phyloP scores from a whole-genome alignment of 208 protist species.

The Leishmania arabica region DNA sequence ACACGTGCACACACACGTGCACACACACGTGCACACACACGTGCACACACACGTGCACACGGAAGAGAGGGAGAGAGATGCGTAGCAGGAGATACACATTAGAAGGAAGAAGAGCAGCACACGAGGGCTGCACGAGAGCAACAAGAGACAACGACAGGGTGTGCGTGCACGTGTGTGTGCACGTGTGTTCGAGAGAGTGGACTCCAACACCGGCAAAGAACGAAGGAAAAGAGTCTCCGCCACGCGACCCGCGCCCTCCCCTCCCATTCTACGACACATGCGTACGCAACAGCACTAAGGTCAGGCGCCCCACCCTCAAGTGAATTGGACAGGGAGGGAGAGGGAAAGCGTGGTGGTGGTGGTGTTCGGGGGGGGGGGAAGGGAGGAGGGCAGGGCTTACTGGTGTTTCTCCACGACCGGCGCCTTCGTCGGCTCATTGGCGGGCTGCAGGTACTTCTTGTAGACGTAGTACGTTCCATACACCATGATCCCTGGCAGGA shows the following conservation, averaged over 20 bases:
- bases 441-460: constrained; percentile 39
- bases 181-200: too few species aligned
- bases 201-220: neutral
- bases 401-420: constrained; percentile 15
- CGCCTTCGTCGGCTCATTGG: neutral
- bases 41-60: too few species aligned
- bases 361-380: too few species aligned
- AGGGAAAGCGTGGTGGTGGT: neutral
- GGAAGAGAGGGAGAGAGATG: neutral
- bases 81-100: constrained; percentile 1
- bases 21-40: neutral
- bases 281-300: neutral
- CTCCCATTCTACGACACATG: neutral
- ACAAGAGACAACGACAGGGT: too few species aligned
- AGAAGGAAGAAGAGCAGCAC: neutral
- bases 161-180: too few species aligned
- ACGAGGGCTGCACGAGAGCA: neutral
- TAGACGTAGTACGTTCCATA: constrained; percentile 50
- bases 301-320: neutral
- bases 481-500: constrained; percentile 39
- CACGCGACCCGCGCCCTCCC: neutral
- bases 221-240: neutral
- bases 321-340: neutral
- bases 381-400: neutral
- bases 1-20: neutral